Conservation (phyloP, 2,329 filamentous ascomycete genomes). For the Annulohypoxylon truncatum region DNA sequence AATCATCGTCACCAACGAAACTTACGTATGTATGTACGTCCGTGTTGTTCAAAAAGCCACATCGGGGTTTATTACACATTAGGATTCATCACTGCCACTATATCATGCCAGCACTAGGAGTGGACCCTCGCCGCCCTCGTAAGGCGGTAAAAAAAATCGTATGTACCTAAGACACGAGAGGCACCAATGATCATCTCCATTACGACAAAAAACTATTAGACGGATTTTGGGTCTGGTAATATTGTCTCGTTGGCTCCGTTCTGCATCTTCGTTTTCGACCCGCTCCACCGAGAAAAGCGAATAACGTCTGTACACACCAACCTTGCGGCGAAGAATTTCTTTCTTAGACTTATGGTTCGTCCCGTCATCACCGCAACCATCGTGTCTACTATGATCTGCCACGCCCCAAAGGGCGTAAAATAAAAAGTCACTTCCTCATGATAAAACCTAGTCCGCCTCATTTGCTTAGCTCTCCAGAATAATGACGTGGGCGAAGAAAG, state of each 20-base stretch:
- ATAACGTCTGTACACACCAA: slow-evolving; percentile 27
- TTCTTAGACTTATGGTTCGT: slow-evolving; percentile 12
- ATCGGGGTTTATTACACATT: not conserved
- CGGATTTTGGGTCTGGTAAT: slow-evolving; percentile 23
- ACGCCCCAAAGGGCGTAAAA: slow-evolving; percentile 21
- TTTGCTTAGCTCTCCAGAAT: slow-evolving; percentile 17
- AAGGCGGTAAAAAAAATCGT: slow-evolving; percentile 18
- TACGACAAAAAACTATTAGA: slow-evolving; percentile 35
- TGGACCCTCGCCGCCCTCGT: not conserved
- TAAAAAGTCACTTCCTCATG: slow-evolving; percentile 16
- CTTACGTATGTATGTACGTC: not conserved
- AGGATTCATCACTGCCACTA: slow-evolving; percentile 30
- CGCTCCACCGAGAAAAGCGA: slow-evolving; percentile 23
- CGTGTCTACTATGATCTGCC: slow-evolving; percentile 20
- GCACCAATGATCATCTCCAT: slow-evolving; percentile 21
- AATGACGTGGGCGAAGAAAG: slow-evolving; percentile 9
- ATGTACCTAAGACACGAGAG: not conserved
- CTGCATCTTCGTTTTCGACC: slow-evolving; percentile 18
- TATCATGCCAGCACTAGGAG: not conserved
- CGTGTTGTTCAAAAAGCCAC: slow-evolving; percentile 4
- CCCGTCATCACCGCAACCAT: slow-evolving; percentile 27
- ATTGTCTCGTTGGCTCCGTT: slow-evolving; percentile 9
- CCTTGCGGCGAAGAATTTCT: slow-evolving; percentile 33
- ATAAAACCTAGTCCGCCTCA: not conserved
- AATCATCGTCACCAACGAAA: not conserved